These are phyloP conservation scores for Vitis hybrid DNA, from an alignment of 177 flowering plant species.

Conservation along the genomic window DNA sequence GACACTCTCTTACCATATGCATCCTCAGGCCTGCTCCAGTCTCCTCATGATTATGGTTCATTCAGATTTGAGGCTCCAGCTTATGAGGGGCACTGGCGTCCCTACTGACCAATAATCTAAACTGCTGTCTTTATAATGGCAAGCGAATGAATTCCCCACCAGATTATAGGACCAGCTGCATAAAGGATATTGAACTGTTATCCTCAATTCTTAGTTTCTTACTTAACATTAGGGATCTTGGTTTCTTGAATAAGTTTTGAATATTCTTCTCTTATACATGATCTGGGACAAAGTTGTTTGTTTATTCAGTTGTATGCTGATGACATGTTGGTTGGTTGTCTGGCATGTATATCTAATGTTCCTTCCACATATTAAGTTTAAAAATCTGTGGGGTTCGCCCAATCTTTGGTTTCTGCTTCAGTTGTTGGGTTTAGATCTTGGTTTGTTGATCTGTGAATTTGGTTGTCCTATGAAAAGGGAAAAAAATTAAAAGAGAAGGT, in stretches of 20 bases:
- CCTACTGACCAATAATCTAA: no score
- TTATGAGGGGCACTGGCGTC: no score
- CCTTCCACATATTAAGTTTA: no score
- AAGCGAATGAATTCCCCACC: no score
- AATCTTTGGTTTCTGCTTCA: slow-evolving; percentile 5
- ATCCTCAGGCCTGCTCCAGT: slow-evolving; percentile 19
- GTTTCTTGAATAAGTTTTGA: neutral
- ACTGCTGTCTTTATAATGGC: no score
- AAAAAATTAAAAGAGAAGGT: neutral
- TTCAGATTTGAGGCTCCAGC: neutral
- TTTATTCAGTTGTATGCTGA: neutral
- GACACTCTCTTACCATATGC: slow-evolving; percentile 21
- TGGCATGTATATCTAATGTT: neutral
- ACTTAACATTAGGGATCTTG: neutral
- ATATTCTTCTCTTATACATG: neutral
- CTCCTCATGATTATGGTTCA: slow-evolving; percentile 20
- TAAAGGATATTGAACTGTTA: neutral
- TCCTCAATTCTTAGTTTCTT: neutral
- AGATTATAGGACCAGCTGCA: no score
- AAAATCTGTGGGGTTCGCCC: neutral
- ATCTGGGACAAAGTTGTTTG: neutral
- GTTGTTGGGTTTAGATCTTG: slow-evolving; percentile 11
- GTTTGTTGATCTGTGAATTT: slow-evolving; percentile 26
- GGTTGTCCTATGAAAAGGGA: slow-evolving; percentile 3
- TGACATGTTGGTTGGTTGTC: neutral